These are phyloP conservation scores for Rhodamnia rubescens DNA, from an alignment of 345 rosid genomes.

Conservation along the genomic window DNA sequence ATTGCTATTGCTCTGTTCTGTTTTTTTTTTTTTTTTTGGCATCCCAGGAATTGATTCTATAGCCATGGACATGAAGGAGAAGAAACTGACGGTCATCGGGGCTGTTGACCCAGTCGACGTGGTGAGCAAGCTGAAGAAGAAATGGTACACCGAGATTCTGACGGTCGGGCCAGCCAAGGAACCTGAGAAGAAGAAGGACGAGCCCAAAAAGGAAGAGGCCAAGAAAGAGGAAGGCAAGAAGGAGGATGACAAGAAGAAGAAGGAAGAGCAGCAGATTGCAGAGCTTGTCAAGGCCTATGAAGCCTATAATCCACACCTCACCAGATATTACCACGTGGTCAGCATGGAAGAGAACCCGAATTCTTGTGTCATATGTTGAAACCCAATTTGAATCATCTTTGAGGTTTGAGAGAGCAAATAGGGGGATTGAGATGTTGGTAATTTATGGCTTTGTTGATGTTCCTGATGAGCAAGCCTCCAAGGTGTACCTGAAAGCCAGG, in stretches of 20 bases:
- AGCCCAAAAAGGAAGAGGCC: conserved; percentile 6
- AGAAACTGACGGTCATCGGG: conserved; percentile 50
- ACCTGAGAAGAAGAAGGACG: conserved; percentile 26
- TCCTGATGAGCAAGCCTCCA: neutral
- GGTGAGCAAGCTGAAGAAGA: conserved; percentile 14
- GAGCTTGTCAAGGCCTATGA: conserved; percentile 14
- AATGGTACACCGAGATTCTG: conserved; percentile 21
- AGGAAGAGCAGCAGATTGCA: conserved; percentile 17
- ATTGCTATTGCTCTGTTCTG: neutral
- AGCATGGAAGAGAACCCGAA: conserved; percentile 48
- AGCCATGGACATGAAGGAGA: conserved; percentile 39
- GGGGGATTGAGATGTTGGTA: neutral
- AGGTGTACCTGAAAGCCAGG: neutral
- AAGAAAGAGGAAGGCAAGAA: conserved; percentile 15
- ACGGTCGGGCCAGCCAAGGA: conserved; percentile 32
- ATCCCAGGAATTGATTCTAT: conserved; percentile 41
- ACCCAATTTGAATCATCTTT: neutral
- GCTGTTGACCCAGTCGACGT: conserved; percentile 26
- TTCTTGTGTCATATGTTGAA: conserved; percentile 31
- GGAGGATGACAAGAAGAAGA: neutral
- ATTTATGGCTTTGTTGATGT: neutral
- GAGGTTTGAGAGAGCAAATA: neutral
- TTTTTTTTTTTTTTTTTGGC: neutral
- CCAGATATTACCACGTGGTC: conserved; percentile 16
- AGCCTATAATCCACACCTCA: conserved; percentile 16